Evolutionary conservation across 228 moss, liverwort and hornwort genomes (phyloP), one percentile per base, ranked within the genome.

Genomic region (Sphagnum magellanicum): DNA sequence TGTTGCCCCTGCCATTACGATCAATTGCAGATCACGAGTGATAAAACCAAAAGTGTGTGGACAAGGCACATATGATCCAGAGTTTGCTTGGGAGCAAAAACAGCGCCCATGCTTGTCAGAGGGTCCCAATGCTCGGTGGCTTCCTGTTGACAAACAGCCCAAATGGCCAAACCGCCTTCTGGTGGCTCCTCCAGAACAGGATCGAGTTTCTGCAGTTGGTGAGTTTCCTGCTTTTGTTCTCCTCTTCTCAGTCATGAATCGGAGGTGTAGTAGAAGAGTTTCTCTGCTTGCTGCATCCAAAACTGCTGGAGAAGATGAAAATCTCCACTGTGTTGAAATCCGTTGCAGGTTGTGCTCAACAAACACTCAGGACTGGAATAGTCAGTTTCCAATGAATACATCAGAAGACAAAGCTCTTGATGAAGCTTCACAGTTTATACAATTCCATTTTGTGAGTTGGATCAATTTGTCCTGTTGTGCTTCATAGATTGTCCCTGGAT

Each of bases 121-220:
- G 63, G 59, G 79, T 50, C 79, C 83, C 52, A 51, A 46, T n/a
- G 15, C 67, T 61, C 76, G 83, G 16, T 68, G 74, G 79, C 50
- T 69, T 53, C 69, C 83, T 15, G 76, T 85, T n/a, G 78, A 81
- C 12, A 69, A 74, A 4, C 81, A 78, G 64, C 67, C 71, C 61
- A 49, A 59, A 5, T 81, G 81, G 85, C 85, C 85, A 9, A 51
- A 78, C 16, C 78, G 81, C n/a, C 72, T 85, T 51, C 78, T 79
- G 46, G 70, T 79, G 59, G 65, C 52, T 6, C 61, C 63, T 16
- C 65, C 66, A 12, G 76, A 79, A 32, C 32, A 32, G 32, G 32
- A 32, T 32, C 32, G 3, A 16, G 7, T 49, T 10, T 12, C 76
- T 52, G 79, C 60, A 68, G 13, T 60, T 72, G 82, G 82, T 62